Percentiles rank a stretch among this genome's conserved stretches.
phyloP scores from a whole-genome alignment of 345 rosid genomes.

The Iberis pinnata region DNA sequence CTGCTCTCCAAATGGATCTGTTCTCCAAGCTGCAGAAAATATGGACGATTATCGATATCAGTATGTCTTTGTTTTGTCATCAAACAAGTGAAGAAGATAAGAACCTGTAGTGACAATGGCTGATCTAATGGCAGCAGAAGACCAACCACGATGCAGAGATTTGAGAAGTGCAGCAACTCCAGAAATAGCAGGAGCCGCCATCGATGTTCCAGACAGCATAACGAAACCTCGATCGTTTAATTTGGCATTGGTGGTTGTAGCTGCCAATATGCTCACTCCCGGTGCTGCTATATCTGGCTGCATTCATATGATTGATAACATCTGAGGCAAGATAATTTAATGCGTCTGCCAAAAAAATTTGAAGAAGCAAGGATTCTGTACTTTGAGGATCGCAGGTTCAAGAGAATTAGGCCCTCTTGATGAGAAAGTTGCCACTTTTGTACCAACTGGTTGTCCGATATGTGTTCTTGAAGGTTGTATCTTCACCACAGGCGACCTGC shows the following conservation, averaged over 20 bases:
- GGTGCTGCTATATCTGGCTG: conserved; percentile 46
- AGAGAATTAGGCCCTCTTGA: conserved; percentile 23
- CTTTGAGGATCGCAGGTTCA: conserved; percentile 14
- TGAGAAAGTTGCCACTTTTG: conserved; percentile 19
- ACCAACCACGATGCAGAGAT: conserved; percentile 32
- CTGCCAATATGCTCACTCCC: conserved; percentile 33
- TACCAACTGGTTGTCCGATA: conserved; percentile 20
- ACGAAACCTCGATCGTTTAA: conserved; percentile 19
- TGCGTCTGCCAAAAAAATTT: neutral
- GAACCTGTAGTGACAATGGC: conserved; percentile 44
- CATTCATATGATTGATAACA: neutral
- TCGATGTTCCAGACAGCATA: conserved; percentile 36
- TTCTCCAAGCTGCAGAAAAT: conserved; percentile 29
- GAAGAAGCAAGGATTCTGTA: neutral
- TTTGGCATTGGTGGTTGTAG: conserved; percentile 19
- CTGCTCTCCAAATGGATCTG: conserved; percentile 30
- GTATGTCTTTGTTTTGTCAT: neutral
- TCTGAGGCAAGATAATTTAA: neutral
- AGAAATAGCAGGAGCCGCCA: conserved; percentile 34
- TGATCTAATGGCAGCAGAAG: conserved; percentile 41
- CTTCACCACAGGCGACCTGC: conserved; percentile 12
- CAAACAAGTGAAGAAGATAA: conserved; percentile 3
- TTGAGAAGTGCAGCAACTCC: conserved; percentile 35
- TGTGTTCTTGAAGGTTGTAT: conserved; percentile 21
- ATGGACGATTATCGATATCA: neutral